Evolutionary conservation across 768 basidiomycete species (phyloP).

Genomic region (Erythrobasidium yunnanense): DNA sequence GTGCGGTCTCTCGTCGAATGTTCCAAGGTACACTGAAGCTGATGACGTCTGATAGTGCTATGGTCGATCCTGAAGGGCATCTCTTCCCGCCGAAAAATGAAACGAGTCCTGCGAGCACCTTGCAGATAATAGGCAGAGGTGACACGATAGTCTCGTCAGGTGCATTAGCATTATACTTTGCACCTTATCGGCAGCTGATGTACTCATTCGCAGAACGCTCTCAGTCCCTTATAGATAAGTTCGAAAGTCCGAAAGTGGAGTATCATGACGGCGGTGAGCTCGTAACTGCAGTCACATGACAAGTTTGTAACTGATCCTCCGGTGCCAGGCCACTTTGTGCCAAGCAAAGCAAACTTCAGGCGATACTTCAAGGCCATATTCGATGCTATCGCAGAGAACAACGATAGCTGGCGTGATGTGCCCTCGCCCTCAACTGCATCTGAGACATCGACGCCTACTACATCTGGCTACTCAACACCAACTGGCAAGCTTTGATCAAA

Average conservation of each 20-base stretch:
- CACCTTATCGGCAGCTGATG: neutral
- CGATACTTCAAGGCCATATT: conserved; percentile 20
- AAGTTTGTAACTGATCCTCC: neutral
- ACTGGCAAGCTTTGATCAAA: too few relatives aligned
- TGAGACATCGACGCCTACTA: neutral
- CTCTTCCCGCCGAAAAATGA: neutral
- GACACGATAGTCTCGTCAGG: conserved; percentile 24
- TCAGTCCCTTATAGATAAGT: conserved; percentile 12
- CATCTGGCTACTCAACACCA: conserved; percentile 1
- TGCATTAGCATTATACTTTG: neutral
- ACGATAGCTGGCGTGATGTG: conserved; percentile 9
- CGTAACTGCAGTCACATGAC: neutral
- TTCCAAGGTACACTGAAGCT: neutral
- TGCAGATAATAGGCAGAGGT: conserved; percentile 20
- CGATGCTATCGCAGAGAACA: conserved; percentile 10
- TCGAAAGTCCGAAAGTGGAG: conserved; percentile 11
- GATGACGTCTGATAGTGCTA: neutral
- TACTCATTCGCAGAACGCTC: conserved; percentile 9
- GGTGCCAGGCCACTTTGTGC: conserved; percentile 24
- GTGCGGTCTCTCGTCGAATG: neutral
- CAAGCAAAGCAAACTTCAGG: conserved; percentile 17
- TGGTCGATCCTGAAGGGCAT: neutral
- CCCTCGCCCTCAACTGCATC: neutral
- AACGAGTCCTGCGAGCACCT: neutral
- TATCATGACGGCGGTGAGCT: conserved; percentile 21